Conservation (phyloP, 1,139 yeast species). For the Sporopachydermia cereana region DNA sequence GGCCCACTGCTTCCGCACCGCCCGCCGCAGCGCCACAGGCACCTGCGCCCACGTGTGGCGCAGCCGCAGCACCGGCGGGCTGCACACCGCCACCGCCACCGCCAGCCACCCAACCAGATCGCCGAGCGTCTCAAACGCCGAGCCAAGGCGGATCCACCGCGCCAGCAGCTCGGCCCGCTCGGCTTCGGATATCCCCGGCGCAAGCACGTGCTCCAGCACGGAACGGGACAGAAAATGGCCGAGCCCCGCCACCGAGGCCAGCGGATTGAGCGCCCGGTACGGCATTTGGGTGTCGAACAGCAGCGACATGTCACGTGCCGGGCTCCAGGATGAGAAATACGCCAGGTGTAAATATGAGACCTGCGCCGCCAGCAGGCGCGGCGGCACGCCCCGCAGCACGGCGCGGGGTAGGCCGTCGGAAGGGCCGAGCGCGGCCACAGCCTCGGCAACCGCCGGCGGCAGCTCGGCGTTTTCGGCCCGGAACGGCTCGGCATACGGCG, state of each 20-base stretch:
- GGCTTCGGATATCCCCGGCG: conserved; percentile 18
- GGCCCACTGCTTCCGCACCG: conserved; percentile 79
- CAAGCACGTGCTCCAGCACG: conserved; percentile 64
- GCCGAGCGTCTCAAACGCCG: conserved; percentile 65
- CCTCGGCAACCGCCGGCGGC: no score
- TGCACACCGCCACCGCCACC: conserved; percentile 71
- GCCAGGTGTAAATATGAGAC: conserved; percentile 26
- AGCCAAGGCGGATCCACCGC: conserved; percentile 83
- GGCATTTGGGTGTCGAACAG: conserved; percentile 33
- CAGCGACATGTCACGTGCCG: conserved; percentile 50
- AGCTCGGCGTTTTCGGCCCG: not conserved
- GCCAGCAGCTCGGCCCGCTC: conserved; percentile 55
- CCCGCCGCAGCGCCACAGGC: conserved; percentile 45
- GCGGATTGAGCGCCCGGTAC: conserved; percentile 40
- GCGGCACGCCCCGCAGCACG: not conserved
- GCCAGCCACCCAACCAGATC: conserved; percentile 96
- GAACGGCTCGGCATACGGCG: not conserved
- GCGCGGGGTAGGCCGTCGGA: not conserved
- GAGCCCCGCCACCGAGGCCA: conserved; percentile 33
- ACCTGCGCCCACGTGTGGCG: conserved; percentile 69
- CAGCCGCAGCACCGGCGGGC: conserved; percentile 71
- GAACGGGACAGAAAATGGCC: conserved; percentile 70
- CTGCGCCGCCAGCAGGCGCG: conserved; percentile 22
- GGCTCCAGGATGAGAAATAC: conserved; percentile 51
- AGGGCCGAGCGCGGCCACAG: not conserved